phyloP scores from a whole-genome alignment of 1,284 basidiomycete species.

The Cutaneotrichosporon sp. region DNA sequence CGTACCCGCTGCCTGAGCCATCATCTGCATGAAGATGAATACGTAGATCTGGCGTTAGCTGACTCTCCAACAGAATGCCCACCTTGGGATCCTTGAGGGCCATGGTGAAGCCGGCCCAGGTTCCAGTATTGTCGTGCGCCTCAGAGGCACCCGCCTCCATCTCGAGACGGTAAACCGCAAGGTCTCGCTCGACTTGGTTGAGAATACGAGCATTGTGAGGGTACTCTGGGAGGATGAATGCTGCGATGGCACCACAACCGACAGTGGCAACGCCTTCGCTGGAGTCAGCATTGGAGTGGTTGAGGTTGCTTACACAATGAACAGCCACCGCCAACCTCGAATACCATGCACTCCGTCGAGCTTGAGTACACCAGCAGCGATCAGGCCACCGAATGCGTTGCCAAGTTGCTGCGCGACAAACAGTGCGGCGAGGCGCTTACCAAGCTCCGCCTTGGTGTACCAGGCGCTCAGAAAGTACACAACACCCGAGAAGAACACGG shows the following conservation, averaged over 20 bases:
- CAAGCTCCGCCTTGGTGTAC: constrained; percentile 38
- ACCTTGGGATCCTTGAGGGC: constrained; percentile 45
- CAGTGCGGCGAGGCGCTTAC: constrained; percentile 34
- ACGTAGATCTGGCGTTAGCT: constrained; percentile 22
- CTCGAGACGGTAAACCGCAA: constrained; percentile 43
- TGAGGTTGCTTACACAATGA: constrained; percentile 18
- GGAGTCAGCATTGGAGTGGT: no score
- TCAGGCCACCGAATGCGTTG: constrained; percentile 50
- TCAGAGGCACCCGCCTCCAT: constrained; percentile 42
- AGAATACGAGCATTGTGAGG: constrained; percentile 37
- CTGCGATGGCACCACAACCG: constrained; percentile 26
- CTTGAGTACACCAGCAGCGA: constrained; percentile 41
- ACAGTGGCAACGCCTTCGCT: constrained; percentile 5
- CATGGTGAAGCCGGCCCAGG: constrained; percentile 33
- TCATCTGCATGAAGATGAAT: constrained; percentile 29
- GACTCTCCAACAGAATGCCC: constrained; percentile 30
- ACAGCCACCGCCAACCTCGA: constrained; percentile 42
- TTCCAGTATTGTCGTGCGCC: constrained; percentile 33
- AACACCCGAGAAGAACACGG: constrained; percentile 29
- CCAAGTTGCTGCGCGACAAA: constrained; percentile 49
- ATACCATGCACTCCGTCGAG: constrained; percentile 39
- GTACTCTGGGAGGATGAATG: constrained; percentile 43
- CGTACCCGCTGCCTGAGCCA: constrained; percentile 26
- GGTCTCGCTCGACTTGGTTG: constrained; percentile 35
- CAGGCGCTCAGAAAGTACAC: constrained; percentile 29